Evolutionary conservation across 805 yeast species (phyloP), one percentile per base, ranked within the genome.

Genomic region (Myxozyma vanderwaltii): DNA sequence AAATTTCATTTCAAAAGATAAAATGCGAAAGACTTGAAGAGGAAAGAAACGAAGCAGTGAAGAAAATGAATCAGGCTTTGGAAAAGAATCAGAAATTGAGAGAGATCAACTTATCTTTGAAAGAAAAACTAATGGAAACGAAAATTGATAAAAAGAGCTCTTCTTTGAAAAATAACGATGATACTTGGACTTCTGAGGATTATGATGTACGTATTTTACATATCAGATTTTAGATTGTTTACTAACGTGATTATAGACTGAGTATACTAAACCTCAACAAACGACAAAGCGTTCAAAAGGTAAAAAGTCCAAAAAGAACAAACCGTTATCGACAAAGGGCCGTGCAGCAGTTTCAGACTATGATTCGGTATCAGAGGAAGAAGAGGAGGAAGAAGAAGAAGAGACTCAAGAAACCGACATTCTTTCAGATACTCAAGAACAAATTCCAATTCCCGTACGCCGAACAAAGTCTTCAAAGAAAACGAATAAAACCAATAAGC

Each of bases 21-120:
- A 23, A 55, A 19, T 39, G 48, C 17, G 29, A 29, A 31, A 44
- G 51, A 12, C 45, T 59, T 12, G 63, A 62, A 44, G 58, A 48
- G n/a, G 65, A 62, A 44, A 56, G 61, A 17, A 47, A 51, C 24
- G 56, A 51, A 12, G 61, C 64, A 4, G 36, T 51, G 35, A 56
- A 19, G 43, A 36, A 53, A 6, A 38, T 62, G 21, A 12, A 43
- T 12, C 44, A 58, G 8, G 54, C 48, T 13, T 21, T 51, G 39
- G 55, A 51, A 23, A 54, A 48, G 31, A 38, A 54, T 23, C 51
- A 36, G 13, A 31, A 17, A 24, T n/a, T 58, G 27, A 59, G 52
- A 38, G 49, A 50, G 17, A 17, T 29, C 3, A 61, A 54, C 27
- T 39, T 48, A 1, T 27, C 39, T 40, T 40, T 58, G 35, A 49